Conservation (phyloP, 73 alveolate genomes). For the Blepharisma stoltei region DNA sequence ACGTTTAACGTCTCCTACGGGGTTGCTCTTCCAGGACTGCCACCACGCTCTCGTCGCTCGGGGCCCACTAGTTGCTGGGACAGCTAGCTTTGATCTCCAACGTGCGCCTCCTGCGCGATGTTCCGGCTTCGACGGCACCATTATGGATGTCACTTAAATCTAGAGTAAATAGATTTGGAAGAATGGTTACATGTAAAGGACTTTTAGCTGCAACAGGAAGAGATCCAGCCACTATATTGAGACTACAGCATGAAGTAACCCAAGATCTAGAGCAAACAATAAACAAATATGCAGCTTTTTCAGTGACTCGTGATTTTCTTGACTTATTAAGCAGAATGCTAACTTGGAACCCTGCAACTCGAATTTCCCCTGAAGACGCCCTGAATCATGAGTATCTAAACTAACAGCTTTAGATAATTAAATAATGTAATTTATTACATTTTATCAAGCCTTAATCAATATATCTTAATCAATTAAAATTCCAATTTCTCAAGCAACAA, state of each 20-base stretch:
- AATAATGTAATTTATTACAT: too few species aligned
- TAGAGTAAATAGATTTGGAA: constrained; percentile 37
- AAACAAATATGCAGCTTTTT: constrained; percentile 16
- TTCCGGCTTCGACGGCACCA: too few species aligned
- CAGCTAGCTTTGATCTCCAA: too few species aligned
- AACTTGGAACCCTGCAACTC: constrained; percentile 48
- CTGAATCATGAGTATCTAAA: constrained; percentile 37
- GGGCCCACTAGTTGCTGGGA: too few species aligned
- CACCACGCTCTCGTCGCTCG: too few species aligned
- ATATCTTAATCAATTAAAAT: too few species aligned
- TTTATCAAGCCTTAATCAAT: too few species aligned
- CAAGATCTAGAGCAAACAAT: neutral
- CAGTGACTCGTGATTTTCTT: constrained; percentile 20
- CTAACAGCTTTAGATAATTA: too few species aligned
- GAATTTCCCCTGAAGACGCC: constrained; percentile 69
- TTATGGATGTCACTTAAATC: constrained; percentile 64
- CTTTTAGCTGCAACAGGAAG: constrained; percentile 31
- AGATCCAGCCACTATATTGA: constrained; percentile 15
- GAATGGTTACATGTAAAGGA: constrained; percentile 12
- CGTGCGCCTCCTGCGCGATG: too few species aligned
- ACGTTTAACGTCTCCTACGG: too few species aligned
- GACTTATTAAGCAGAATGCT: constrained; percentile 50
- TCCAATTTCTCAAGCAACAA: too few species aligned
- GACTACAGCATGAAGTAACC: constrained; percentile 16
- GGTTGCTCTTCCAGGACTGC: too few species aligned